Conservation (phyloP, 2,329 filamentous ascomycete genomes). For the Rugonectria rugulosa region DNA sequence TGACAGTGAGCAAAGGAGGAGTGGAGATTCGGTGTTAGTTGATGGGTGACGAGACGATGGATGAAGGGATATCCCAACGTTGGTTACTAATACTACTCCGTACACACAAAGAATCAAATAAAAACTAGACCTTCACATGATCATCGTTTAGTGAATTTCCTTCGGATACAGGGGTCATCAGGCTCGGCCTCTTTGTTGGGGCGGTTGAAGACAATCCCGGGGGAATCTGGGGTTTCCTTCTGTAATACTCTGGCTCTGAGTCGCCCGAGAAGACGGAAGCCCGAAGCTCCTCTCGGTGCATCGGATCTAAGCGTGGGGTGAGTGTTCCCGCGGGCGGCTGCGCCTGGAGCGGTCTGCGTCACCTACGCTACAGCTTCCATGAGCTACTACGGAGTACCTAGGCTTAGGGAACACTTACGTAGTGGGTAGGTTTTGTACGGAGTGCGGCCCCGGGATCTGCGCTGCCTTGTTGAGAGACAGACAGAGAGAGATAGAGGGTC, state of each 20-base stretch:
- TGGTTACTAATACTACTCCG: conserved; percentile 4
- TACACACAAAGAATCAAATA: conserved; percentile 2
- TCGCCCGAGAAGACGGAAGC: conserved; percentile 31
- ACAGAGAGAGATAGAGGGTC: too few species aligned
- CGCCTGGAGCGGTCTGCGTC: conserved; percentile 17
- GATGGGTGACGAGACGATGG: background rate
- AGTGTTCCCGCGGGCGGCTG: too few species aligned
- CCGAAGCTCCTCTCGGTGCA: conserved; percentile 36
- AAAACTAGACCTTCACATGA: background rate
- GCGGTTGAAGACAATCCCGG: too few species aligned
- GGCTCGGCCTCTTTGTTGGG: background rate
- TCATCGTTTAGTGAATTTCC: conserved; percentile 16
- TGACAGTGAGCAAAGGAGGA: conserved; percentile 76
- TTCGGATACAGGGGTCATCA: background rate
- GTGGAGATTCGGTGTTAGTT: conserved; percentile 67
- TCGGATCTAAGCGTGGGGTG: conserved; percentile 38
- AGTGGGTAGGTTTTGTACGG: too few species aligned
- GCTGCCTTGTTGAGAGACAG: too few species aligned
- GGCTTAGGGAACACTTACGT: too few species aligned
- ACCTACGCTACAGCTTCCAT: conserved; percentile 17
- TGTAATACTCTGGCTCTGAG: conserved; percentile 23
- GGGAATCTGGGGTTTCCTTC: background rate
- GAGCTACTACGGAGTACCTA: too few species aligned
- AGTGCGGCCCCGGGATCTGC: too few species aligned
- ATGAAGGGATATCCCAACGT: background rate